A percentile compares a stretch with the other conserved stretches of the same genome.
These are phyloP conservation scores for Gossypioides kirkii DNA, from an alignment of 345 rosid species.

Conservation along the genomic window DNA sequence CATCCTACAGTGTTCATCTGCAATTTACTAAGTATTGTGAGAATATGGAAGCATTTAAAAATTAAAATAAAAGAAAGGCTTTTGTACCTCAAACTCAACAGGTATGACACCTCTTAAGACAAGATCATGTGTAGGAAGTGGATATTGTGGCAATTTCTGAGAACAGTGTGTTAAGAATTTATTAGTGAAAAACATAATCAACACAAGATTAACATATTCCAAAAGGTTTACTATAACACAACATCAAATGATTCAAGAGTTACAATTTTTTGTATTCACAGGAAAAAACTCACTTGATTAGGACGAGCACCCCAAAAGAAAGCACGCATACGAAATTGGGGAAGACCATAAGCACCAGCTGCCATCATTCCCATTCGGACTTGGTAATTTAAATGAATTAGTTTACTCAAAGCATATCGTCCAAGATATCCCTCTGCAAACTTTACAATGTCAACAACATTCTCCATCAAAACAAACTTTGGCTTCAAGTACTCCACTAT, in stretches of 20 bases:
- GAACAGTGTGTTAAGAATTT: neutral
- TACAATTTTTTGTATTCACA: neutral
- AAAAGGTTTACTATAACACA: no score
- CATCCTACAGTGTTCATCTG: slow-evolving; percentile 42
- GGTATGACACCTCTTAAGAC: slow-evolving; percentile 52
- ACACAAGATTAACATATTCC: no score
- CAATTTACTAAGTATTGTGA: slow-evolving; percentile 5
- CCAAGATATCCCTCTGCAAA: slow-evolving; percentile 55
- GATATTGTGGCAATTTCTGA: slow-evolving; percentile 65
- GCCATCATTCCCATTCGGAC: slow-evolving; percentile 75
- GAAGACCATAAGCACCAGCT: slow-evolving; percentile 85
- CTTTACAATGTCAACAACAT: slow-evolving; percentile 67
- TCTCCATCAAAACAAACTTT: slow-evolving; percentile 70
- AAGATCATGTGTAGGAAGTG: slow-evolving; percentile 80
- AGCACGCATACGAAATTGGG: slow-evolving; percentile 68
- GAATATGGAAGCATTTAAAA: neutral
- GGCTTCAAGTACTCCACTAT: slow-evolving; percentile 63
- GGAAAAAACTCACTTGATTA: slow-evolving; percentile 31
- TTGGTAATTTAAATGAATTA: slow-evolving; percentile 65
- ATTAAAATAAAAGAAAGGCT: neutral
- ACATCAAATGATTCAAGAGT: no score
- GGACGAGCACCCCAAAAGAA: slow-evolving; percentile 81
- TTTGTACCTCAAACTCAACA: slow-evolving; percentile 52
- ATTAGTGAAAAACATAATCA: no score
- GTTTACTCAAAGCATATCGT: slow-evolving; percentile 61